These are phyloP conservation scores for Suhomyces tanzawaensis DNA, from an alignment of 805 yeast genomes.

Conservation along the genomic window DNA sequence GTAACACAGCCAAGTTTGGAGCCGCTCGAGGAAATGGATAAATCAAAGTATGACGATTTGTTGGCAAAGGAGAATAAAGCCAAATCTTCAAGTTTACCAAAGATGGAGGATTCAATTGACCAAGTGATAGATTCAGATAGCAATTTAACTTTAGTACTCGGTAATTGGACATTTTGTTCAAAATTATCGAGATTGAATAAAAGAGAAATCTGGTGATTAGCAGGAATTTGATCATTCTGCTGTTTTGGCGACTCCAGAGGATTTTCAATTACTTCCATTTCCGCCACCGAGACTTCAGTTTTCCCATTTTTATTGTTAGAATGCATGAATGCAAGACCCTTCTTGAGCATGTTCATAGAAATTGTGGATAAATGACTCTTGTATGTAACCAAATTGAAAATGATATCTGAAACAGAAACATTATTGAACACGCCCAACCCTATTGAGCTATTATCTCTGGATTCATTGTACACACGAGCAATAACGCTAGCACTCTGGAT, in stretches of 20 bases:
- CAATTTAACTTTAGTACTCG: background rate
- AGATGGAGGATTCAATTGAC: slow-evolving; percentile 1
- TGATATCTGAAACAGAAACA: slow-evolving; percentile 7
- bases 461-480: background rate
- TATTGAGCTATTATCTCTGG: slow-evolving; percentile 6
- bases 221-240: background rate
- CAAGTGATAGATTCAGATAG: background rate
- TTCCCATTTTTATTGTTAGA: background rate
- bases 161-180: slow-evolving; percentile 2
- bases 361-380: slow-evolving; percentile 19
- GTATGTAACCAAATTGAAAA: slow-evolving; percentile 15
- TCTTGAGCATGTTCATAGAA: slow-evolving; percentile 11
- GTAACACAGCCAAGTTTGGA: slow-evolving; percentile 4
- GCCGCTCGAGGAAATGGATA: slow-evolving; percentile 7
- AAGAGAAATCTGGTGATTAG: background rate
- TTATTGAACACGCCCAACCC: slow-evolving; percentile 10
- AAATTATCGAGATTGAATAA: background rate
- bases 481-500: slow-evolving; percentile 10
- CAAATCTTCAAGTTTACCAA: slow-evolving; percentile 2
- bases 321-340: background rate
- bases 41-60: slow-evolving; percentile 1
- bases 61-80: slow-evolving; percentile 2
- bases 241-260: no score
- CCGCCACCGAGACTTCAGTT: no score
- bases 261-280: background rate